These are phyloP conservation scores for Trametes punicea DNA, from an alignment of 768 basidiomycete species.

Conservation along the genomic window DNA sequence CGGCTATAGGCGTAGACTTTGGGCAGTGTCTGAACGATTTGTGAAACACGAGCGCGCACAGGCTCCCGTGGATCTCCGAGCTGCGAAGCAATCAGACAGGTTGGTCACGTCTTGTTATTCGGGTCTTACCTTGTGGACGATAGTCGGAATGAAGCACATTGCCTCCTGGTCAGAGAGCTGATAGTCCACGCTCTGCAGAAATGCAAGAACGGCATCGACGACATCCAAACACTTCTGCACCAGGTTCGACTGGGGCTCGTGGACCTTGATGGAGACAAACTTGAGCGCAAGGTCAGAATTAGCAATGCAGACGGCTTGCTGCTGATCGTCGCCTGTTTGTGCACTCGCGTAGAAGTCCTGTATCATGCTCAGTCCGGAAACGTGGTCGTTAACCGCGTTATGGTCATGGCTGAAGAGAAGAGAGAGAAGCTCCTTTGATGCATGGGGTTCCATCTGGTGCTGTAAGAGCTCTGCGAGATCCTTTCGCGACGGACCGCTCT, in stretches of 20 bases:
- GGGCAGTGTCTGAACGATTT: conserved; percentile 79
- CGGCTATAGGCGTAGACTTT: conserved; percentile 93
- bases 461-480: conserved; percentile 85
- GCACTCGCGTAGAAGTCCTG: conserved; percentile 71
- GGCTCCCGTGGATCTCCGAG: conserved; percentile 90
- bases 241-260: conserved; percentile 89
- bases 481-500: conserved; percentile 76
- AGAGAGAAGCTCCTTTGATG: conserved; percentile 69
- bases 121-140: conserved; percentile 74
- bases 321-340: conserved; percentile 51
- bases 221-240: conserved; percentile 86
- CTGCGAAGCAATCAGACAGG: conserved; percentile 38
- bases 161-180: conserved; percentile 87
- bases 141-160: conserved; percentile 80
- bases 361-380: conserved; percentile 70
- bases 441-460: conserved; percentile 86
- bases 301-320: conserved; percentile 67
- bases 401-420: conserved; percentile 94
- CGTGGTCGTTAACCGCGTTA: conserved; percentile 89
- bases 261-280: conserved; percentile 86
- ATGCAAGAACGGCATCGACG: conserved; percentile 71
- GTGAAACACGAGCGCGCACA: conserved; percentile 74
- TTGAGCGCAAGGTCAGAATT: conserved; percentile 92
- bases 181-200: conserved; percentile 69
- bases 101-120: not conserved